phyloP scores from a whole-genome alignment of 495 filamentous ascomycete species.

The Cairneyella variabilis region DNA sequence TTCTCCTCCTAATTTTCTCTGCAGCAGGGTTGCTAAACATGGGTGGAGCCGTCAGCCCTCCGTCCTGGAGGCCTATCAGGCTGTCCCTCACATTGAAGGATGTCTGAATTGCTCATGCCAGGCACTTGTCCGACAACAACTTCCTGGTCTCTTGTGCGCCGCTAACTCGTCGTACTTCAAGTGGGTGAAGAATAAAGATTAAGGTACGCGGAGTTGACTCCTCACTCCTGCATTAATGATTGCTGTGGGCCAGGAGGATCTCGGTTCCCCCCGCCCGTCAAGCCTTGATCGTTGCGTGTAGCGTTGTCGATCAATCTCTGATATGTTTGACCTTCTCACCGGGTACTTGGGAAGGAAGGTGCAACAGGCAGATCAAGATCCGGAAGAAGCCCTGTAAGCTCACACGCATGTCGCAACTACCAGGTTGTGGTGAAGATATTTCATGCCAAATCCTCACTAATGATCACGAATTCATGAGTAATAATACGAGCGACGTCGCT shows the following conservation, averaged over 20 bases:
- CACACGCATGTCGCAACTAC: no score
- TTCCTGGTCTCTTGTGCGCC: neutral
- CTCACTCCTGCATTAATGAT: neutral
- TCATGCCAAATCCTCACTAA: neutral
- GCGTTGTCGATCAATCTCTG: conserved; percentile 14
- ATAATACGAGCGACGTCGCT: no score
- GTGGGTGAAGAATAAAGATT: neutral
- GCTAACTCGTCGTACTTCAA: no score
- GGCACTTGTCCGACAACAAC: conserved; percentile 5
- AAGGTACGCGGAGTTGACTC: neutral
- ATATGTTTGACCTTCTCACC: conserved; percentile 6
- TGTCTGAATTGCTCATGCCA: conserved; percentile 12
- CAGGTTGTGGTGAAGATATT: no score
- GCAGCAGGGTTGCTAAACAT: conserved; percentile 3
- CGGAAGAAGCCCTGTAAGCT: neutral
- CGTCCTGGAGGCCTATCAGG: conserved; percentile 3
- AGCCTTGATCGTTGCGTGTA: conserved; percentile 16
- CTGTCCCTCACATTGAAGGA: conserved; percentile 3
- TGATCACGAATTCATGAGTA: neutral
- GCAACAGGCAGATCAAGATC: neutral
- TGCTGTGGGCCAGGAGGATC: neutral
- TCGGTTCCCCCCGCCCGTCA: conserved; percentile 8
- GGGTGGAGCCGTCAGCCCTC: conserved; percentile 6
- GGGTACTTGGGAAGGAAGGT: conserved; percentile 8
- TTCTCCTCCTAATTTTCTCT: neutral